A percentile compares a stretch with the other conserved stretches of the same genome.
These are phyloP conservation scores for Tricharina praecox DNA, from an alignment of 495 filamentous ascomycete genomes.

Conservation along the genomic window DNA sequence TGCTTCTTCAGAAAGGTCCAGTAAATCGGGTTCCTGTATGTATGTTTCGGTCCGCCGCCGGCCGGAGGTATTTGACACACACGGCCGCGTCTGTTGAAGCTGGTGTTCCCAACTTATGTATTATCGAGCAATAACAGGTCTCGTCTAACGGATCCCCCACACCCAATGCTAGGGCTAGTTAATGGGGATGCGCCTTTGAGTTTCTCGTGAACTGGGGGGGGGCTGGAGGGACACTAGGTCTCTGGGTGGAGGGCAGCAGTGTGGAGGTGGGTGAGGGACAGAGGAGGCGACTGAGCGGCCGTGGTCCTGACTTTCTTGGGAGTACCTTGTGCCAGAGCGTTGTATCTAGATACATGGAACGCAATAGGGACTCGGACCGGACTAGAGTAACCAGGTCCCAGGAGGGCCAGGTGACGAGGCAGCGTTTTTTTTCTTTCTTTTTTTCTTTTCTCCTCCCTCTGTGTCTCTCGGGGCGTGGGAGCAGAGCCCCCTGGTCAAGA, in stretches of 20 bases:
- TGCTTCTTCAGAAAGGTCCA: conserved; percentile 2
- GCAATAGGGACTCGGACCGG: background rate
- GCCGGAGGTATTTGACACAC: conserved; percentile 5
- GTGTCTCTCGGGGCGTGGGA: background rate
- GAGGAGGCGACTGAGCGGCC: background rate
- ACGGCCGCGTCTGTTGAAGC: background rate
- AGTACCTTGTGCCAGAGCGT: background rate
- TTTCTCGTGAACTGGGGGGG: background rate
- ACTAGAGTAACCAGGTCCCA: background rate
- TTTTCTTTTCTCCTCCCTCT: too few species aligned
- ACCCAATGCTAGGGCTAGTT: conserved; percentile 5
- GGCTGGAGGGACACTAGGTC: background rate
- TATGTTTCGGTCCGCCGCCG: conserved; percentile 3
- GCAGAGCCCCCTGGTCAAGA: background rate
- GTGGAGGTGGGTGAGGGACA: background rate
- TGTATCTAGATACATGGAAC: background rate
- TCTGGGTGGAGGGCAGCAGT: too few species aligned
- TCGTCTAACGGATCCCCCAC: conserved; percentile 7
- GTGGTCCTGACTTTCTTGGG: conserved; percentile 1
- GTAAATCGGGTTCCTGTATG: conserved; percentile 5
- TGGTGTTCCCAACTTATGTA: conserved; percentile 8
- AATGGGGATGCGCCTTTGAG: background rate
- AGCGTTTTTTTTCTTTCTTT: too few species aligned
- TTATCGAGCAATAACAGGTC: conserved; percentile 1
- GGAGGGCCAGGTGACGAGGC: conserved; percentile 3